These are phyloP conservation scores for Trypanosoma grayi DNA, from an alignment of 208 protist species.

Conservation along the genomic window DNA sequence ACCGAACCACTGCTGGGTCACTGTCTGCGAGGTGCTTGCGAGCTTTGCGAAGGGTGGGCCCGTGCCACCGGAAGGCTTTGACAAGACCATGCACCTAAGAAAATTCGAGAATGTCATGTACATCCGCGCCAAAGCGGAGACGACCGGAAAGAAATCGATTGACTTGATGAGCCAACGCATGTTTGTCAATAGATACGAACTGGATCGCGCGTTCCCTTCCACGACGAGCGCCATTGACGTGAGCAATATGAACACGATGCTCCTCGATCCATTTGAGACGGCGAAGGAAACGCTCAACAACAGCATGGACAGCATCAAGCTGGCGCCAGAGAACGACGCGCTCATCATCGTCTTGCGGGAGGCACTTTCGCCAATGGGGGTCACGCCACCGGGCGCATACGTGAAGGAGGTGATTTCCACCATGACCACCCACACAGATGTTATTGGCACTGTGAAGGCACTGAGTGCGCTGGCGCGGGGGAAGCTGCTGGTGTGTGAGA, in stretches of 20 bases:
- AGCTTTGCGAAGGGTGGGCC: slow-evolving; percentile 52
- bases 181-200: slow-evolving; percentile 68
- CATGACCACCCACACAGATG: slow-evolving; percentile 51
- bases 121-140: slow-evolving; percentile 22
- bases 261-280: slow-evolving; percentile 74
- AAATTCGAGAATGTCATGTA: slow-evolving; percentile 70
- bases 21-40: slow-evolving; percentile 72
- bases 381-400: slow-evolving; percentile 67
- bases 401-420: slow-evolving; percentile 77
- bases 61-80: slow-evolving; percentile 53
- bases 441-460: slow-evolving; percentile 49
- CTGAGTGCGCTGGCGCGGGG: slow-evolving; percentile 38
- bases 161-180: slow-evolving; percentile 73
- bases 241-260: slow-evolving; percentile 33
- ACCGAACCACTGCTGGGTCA: slow-evolving; percentile 80
- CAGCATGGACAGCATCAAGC: slow-evolving; percentile 49
- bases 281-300: slow-evolving; percentile 60
- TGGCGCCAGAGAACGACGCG: slow-evolving; percentile 41
- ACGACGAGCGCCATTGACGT: slow-evolving; percentile 80
- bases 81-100: slow-evolving; percentile 59
- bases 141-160: slow-evolving; percentile 3
- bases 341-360: slow-evolving; percentile 54
- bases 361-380: slow-evolving; percentile 62
- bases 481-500: slow-evolving; percentile 63
- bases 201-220: slow-evolving; percentile 79